Base-by-base conservation (phyloP, 2,329 filamentous ascomycete genomes). In the Coniochaeta prunicola region DNA sequence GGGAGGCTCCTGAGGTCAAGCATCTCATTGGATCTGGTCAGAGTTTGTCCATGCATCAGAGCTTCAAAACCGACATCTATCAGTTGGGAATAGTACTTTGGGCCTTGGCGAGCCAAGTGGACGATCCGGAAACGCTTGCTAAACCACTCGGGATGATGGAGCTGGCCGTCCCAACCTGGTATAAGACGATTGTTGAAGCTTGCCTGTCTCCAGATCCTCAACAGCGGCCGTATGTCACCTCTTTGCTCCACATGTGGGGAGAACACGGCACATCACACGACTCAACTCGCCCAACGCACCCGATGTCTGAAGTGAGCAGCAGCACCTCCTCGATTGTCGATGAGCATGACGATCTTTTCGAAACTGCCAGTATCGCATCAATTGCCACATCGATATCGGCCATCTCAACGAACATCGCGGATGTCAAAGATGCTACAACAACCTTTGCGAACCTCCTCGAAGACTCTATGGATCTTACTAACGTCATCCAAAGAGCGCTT, bases 81-180 rank as follows among this genome's bases (percentile, higher is more conserved):
- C 94, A 99, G 73, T 81, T 97, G 4, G 94, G 94, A 6, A 99
- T 99, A 94, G 92, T 96, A 1, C 77, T 99, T 2, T 99, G 93
- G 91, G 92, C 91, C 24, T 76, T 99, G 50, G 93, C 91, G 1
- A 89, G 88, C 68, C 84, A 93, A 64, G 85, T 92, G 59, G 93
- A 97, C 67, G 93, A 97, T 67, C 94, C 94, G 1, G 94, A 97
- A 70, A 80, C 84, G 21, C 86, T 89, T 60, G 82, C 81, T 45
- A 83, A 90, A 21, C 92, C 92, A 0, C 74, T 96, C 61, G 76
- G 75, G 12, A 13, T 36, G 33, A 36, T 13, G 6, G 33, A 36
- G 7, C 12, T 36, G 33, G 33, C 10, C 12, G 33, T 36, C 33
- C 33, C 33, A 36, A 13, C 33, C 12, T 36, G 33, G 33, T 36